A percentile compares a stretch with the other conserved stretches of the same genome.
Conservation (phyloP, 2,329 filamentous ascomycete species). For the Hymenoscyphus infarciens region DNA sequence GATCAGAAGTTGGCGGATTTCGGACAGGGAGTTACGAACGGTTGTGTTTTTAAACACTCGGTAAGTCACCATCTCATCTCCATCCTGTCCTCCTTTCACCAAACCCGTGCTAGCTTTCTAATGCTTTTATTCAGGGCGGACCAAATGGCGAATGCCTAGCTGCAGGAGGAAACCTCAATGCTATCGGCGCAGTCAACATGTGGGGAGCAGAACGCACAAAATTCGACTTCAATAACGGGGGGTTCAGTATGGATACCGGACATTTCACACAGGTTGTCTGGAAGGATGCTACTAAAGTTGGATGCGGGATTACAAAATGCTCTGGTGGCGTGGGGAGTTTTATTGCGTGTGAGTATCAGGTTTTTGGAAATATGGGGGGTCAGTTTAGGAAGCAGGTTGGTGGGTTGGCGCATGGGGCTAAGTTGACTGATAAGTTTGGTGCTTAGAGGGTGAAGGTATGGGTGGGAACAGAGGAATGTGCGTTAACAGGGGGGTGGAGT, state of each 20-base stretch:
- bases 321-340: not conserved
- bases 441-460: not conserved
- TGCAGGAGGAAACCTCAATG: not conserved
- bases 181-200: not conserved
- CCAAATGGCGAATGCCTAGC: not conserved
- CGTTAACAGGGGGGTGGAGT: too few relatives aligned
- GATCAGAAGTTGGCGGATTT: not conserved
- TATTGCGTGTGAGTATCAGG: not conserved
- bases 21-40: not conserved
- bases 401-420: not conserved
- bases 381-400: not conserved
- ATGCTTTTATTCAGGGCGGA: not conserved
- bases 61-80: not conserved
- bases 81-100: not conserved
- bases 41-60: not conserved
- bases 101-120: not conserved
- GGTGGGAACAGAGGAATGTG: too few relatives aligned
- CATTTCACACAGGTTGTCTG: conserved; percentile 11
- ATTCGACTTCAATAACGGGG: conserved; percentile 3
- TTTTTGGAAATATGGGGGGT: not conserved
- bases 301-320: not conserved
- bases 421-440: not conserved
- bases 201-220: conserved; percentile 6
- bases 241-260: conserved; percentile 1
- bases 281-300: conserved; percentile 2